Percentiles rank a stretch among this genome's conserved stretches.
These are phyloP conservation scores for Aspergillus sp. DNA, from an alignment of 2,329 filamentous ascomycete genomes.

Conservation along the genomic window DNA sequence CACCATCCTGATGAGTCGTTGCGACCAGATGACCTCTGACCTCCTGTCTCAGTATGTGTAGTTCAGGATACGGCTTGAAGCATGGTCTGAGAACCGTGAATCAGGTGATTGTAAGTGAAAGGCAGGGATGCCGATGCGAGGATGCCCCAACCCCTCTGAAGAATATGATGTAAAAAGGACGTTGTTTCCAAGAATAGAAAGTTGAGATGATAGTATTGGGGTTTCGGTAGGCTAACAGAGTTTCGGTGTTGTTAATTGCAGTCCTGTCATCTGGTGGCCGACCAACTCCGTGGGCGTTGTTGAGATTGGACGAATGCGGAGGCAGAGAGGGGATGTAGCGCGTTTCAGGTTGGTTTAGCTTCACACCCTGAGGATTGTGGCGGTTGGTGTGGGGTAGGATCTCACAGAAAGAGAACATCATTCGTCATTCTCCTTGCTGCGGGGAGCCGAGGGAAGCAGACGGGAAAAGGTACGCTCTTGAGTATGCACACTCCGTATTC, in stretches of 20 bases:
- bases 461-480: background rate
- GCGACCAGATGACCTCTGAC: too few species aligned
- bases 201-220: background rate
- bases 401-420: background rate
- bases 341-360: constrained; percentile 40
- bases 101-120: background rate
- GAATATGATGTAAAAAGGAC: background rate
- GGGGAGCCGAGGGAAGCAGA: background rate
- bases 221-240: background rate
- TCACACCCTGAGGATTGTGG: constrained; percentile 33
- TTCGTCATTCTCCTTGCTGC: background rate
- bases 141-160: background rate
- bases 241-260: background rate
- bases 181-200: constrained; percentile 15
- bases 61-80: background rate
- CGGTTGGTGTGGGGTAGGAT: constrained; percentile 25
- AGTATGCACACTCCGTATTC: too few species aligned
- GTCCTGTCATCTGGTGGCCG: background rate
- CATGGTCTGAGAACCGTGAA: background rate
- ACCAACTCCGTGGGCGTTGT: background rate
- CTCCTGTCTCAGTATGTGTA: too few species aligned
- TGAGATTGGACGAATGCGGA: constrained; percentile 4
- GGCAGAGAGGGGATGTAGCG: constrained; percentile 15
- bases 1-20: too few species aligned
- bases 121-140: background rate